These are phyloP conservation scores for Circinella umbellata DNA, from an alignment of 371 early-diverging fungal genomes.

Conservation along the genomic window DNA sequence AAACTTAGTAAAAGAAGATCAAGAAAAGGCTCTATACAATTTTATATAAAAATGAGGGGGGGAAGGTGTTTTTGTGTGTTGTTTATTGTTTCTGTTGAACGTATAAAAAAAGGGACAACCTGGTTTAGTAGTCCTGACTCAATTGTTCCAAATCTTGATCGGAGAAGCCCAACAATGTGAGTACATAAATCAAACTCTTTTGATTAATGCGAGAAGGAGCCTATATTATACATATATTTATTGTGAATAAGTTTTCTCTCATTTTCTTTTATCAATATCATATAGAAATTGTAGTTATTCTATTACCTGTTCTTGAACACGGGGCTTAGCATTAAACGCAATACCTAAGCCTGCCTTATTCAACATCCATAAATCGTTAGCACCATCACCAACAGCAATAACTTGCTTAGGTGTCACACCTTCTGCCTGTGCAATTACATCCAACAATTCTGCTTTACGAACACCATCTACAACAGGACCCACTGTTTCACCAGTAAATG, in stretches of 20 bases:
- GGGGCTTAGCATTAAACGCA: constrained; percentile 98
- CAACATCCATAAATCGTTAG: constrained; percentile 99
- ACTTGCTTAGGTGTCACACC: constrained; percentile 86
- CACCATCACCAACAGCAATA: constrained; percentile 99
- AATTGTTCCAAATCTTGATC: constrained; percentile 56
- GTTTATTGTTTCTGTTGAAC: background rate
- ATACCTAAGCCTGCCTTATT: constrained; percentile 96
- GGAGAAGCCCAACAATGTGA: constrained; percentile 60
- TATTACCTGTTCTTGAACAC: constrained; percentile 80
- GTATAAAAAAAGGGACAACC: background rate
- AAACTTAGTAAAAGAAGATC: too few relatives aligned
- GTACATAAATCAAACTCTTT: constrained; percentile 81
- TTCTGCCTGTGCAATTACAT: constrained; percentile 94
- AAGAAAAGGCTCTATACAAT: too few relatives aligned
- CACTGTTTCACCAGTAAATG: constrained; percentile 83
- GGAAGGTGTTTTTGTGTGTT: background rate
- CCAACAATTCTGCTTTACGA: constrained; percentile 92
- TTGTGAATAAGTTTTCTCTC: background rate
- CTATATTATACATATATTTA: constrained; percentile 20
- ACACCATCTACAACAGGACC: constrained; percentile 92
- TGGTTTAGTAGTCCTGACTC: constrained; percentile 19
- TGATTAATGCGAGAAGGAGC: constrained; percentile 93
- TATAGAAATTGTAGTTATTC: constrained; percentile 24
- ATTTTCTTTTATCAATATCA: background rate
- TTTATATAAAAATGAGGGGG: too few relatives aligned